Evolutionary conservation across 352 stramenopile species (phyloP), one percentile per base, ranked within the genome.

Genomic region (Phytophthora litchii): DNA sequence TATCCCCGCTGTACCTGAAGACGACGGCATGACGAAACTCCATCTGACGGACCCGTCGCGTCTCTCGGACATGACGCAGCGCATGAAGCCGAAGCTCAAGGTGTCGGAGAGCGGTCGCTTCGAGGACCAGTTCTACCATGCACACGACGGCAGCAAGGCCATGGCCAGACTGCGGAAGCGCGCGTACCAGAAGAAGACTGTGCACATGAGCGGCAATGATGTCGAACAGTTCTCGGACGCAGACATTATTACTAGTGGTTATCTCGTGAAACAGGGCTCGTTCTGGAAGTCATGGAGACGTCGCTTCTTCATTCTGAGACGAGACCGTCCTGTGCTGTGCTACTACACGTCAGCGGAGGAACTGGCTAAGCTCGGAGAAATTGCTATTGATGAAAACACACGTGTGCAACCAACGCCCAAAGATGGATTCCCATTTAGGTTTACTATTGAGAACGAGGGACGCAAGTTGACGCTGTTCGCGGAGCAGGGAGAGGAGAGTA

Each of bases 231-330:
- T 95, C 58, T 93, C 83, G 10, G 83, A 93, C 49, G 76, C 86
- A 8, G 84, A 95, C 44, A 94, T 95, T 40, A 72, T 92, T 35
- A 88, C 76, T 19, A 76, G 72, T 16, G 86, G 86, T 5, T 92
- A 92, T 50, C 62, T 95, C 29, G 72, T 92, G 41, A 95, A 95
- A 55, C 83, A 91, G 32, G 86, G 86, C 14, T 95, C 86, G 25
- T 95, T 94, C 72, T 95, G 86, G 86, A 92, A 92, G 60, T 91
- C 80, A 5, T 95, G 86, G 86, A 71, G 79, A 38, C 78, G 79
- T 1, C 73, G 86, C 16, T 95, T 91, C 53, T 95, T 95, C 44
- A 91, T 95, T 48, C 43, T 95, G 49, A 82, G 86, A 11, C 65
- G 82, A 12, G 86, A 95, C 36, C 49, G 86, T 3, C 82, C 82